Evolutionary conservation across 768 basidiomycete species (phyloP).

Genomic region (Hygrocybe punicea): DNA sequence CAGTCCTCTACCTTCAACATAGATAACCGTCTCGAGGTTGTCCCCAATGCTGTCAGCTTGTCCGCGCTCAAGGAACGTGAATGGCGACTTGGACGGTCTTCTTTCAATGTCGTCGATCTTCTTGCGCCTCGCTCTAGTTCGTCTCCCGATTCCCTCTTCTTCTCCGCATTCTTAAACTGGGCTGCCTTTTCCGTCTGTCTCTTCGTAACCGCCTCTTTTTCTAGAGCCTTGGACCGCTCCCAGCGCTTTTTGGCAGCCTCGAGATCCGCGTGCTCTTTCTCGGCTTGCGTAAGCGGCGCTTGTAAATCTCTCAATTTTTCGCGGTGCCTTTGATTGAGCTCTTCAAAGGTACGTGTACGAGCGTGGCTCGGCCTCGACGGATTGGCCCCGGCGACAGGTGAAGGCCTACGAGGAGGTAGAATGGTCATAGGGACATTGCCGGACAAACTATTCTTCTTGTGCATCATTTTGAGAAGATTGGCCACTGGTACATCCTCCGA

Average conservation of each 20-base stretch:
- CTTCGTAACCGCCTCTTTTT: slow-evolving; percentile 69
- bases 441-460: slow-evolving; percentile 27
- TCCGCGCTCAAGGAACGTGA: slow-evolving; percentile 61
- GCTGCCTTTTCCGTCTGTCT: slow-evolving; percentile 70
- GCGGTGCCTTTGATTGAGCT: slow-evolving; percentile 80
- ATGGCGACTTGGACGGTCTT: slow-evolving; percentile 36
- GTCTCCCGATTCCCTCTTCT: slow-evolving; percentile 46
- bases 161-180: slow-evolving; percentile 41
- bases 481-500: slow-evolving; percentile 51
- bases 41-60: slow-evolving; percentile 47
- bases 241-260: slow-evolving; percentile 75
- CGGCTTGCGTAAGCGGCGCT: slow-evolving; percentile 75
- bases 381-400: slow-evolving; percentile 40
- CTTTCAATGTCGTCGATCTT: slow-evolving; percentile 31
- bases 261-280: slow-evolving; percentile 72
- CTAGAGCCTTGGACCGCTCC: slow-evolving; percentile 71
- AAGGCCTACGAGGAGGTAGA: slow-evolving; percentile 45
- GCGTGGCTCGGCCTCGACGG: slow-evolving; percentile 49
- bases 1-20: slow-evolving; percentile 83
- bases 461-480: slow-evolving; percentile 22
- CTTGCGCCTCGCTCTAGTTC: slow-evolving; percentile 35
- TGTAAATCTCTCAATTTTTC: slow-evolving; percentile 82
- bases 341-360: slow-evolving; percentile 79
- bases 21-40: slow-evolving; percentile 61
- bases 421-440: slow-evolving; percentile 43